phyloP scores from a whole-genome alignment of 805 yeast genomes.

The Cyberlindnera maritima region DNA sequence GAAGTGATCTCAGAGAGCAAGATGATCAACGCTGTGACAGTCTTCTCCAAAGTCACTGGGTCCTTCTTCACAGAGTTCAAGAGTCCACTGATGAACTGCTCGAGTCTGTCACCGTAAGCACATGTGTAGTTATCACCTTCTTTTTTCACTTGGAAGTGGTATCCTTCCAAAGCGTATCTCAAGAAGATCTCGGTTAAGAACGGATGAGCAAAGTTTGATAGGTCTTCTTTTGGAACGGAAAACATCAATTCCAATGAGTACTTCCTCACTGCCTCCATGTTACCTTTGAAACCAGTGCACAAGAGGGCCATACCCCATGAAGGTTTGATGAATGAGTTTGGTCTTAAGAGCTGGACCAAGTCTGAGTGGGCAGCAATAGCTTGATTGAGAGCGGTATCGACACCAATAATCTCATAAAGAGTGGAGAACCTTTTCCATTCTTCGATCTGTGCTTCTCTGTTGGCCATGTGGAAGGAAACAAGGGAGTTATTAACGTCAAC shows the following conservation, averaged over 20 bases:
- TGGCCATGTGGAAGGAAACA: conserved; percentile 6
- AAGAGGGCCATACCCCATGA: conserved; percentile 75
- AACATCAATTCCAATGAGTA: conserved; percentile 56
- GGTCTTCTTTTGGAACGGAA: conserved; percentile 44
- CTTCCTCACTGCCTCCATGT: conserved; percentile 74
- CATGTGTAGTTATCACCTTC: conserved; percentile 40
- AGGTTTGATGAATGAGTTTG: conserved; percentile 51
- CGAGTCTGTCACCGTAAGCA: conserved; percentile 53
- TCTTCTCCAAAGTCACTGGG: conserved; percentile 28
- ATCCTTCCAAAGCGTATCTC: conserved; percentile 62
- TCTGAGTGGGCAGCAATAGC: conserved; percentile 73
- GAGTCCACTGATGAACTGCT: conserved; percentile 40
- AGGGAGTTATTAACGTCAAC: conserved; percentile 32
- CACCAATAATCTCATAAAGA: conserved; percentile 72
- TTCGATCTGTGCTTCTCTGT: conserved; percentile 31
- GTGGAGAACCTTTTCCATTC: conserved; percentile 77
- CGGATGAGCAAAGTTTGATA: conserved; percentile 44
- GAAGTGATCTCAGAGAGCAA: conserved; percentile 47
- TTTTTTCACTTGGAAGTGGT: conserved; percentile 49
- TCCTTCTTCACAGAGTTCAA: conserved; percentile 32
- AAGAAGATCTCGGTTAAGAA: conserved; percentile 45
- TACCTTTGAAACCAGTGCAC: conserved; percentile 71
- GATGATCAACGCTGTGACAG: conserved; percentile 35
- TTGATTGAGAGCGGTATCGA: conserved; percentile 86
- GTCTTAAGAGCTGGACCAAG: conserved; percentile 49